Conservation (phyloP, 1,284 basidiomycete species). For the Ustilago trichophora region DNA sequence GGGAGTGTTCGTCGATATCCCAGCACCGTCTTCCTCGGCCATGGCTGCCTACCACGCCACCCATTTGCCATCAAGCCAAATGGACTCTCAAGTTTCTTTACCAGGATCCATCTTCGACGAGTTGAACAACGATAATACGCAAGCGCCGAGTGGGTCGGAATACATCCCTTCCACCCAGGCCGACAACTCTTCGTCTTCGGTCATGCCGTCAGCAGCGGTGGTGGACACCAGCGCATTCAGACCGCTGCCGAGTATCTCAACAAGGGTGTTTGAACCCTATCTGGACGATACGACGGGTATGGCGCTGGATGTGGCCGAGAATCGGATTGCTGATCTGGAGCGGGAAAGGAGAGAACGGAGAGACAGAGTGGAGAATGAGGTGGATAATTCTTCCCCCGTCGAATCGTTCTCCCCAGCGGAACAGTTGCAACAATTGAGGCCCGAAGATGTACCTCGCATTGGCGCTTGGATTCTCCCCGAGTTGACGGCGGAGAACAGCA, state of each 20-base stretch:
- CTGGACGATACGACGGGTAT: conserved; percentile 39
- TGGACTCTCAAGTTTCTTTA: conserved; percentile 18
- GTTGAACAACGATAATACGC: background rate
- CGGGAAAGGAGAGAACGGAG: background rate
- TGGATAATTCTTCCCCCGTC: conserved; percentile 23
- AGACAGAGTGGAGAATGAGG: background rate
- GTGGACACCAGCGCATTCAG: background rate
- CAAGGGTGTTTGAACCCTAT: conserved; percentile 31
- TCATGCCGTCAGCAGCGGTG: no score
- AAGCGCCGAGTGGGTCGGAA: conserved; percentile 11
- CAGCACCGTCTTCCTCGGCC: conserved; percentile 25
- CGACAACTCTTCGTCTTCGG: no score
- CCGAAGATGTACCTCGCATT: conserved; percentile 27
- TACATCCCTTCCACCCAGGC: conserved; percentile 12
- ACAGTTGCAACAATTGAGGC: background rate
- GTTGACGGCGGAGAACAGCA: conserved; percentile 32
- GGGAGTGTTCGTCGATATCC: conserved; percentile 20
- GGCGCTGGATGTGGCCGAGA: conserved; percentile 21
- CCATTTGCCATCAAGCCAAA: conserved; percentile 3
- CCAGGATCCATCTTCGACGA: conserved; percentile 8
- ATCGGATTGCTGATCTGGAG: background rate
- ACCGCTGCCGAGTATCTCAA: conserved; percentile 20
- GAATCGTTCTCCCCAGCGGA: conserved; percentile 28
- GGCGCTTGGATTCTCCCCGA: conserved; percentile 31
- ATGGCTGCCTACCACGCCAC: conserved; percentile 20